Evolutionary conservation across 306 rosid species (phyloP).

Genomic region (Prunus persica): DNA sequence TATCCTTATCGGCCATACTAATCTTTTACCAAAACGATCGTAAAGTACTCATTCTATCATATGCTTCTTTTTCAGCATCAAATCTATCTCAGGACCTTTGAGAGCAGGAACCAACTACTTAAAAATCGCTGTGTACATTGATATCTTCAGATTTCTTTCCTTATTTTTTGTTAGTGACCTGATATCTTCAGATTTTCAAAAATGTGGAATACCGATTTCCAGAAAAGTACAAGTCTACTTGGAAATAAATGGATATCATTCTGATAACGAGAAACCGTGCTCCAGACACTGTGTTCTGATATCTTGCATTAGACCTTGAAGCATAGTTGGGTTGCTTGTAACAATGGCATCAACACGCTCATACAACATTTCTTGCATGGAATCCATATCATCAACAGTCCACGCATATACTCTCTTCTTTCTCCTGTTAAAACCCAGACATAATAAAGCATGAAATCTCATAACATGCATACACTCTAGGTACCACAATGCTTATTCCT

Average conservation of each 20-base stretch:
- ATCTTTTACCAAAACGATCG: no score
- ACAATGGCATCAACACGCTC: conserved; percentile 79
- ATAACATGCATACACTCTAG: background rate
- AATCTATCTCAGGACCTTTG: background rate
- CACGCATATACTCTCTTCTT: conserved; percentile 79
- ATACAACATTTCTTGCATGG: conserved; percentile 63
- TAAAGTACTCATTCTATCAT: no score
- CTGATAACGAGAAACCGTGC: conserved; percentile 61
- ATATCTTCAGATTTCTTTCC: background rate
- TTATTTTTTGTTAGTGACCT: no score
- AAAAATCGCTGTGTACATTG: background rate
- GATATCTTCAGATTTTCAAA: background rate
- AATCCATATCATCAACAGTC: conserved; percentile 77
- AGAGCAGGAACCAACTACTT: background rate
- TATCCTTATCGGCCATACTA: no score
- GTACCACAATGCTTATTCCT: conserved; percentile 3
- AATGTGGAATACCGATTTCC: background rate
- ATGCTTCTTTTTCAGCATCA: no score
- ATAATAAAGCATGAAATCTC: conserved; percentile 18
- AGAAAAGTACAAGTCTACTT: background rate
- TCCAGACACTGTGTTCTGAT: conserved; percentile 64
- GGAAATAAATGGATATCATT: conserved; percentile 20
- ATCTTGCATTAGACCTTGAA: conserved; percentile 74
- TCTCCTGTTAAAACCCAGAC: conserved; percentile 44
- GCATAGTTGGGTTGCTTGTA: conserved; percentile 71